Evolutionary conservation across 805 yeast genomes (phyloP).

Genomic region (Metschnikowia peoriensis): DNA sequence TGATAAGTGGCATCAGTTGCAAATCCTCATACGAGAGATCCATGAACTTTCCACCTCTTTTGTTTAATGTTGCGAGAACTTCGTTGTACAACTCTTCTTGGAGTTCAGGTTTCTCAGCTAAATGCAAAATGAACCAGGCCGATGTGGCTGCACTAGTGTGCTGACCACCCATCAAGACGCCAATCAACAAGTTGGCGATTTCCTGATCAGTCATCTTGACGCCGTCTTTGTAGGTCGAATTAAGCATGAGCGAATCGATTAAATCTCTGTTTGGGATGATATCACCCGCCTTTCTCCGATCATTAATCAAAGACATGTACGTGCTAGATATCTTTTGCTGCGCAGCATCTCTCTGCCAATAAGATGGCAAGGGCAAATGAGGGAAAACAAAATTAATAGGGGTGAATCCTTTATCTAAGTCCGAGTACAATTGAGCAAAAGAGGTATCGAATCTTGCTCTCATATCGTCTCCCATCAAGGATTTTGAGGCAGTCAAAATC

Average conservation of each 20-base stretch:
- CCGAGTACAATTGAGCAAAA: slow-evolving; percentile 83
- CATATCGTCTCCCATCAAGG: slow-evolving; percentile 88
- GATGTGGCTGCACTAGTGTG: slow-evolving; percentile 97
- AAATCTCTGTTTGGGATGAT: slow-evolving; percentile 78
- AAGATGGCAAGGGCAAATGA: slow-evolving; percentile 82
- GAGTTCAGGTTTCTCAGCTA: slow-evolving; percentile 82
- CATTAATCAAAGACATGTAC: slow-evolving; percentile 72
- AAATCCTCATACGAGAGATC: slow-evolving; percentile 80
- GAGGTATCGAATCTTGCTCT: slow-evolving; percentile 77
- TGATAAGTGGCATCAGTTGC: slow-evolving; percentile 76
- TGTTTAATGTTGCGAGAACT: slow-evolving; percentile 57
- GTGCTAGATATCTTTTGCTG: slow-evolving; percentile 77
- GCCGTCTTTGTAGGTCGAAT: slow-evolving; percentile 90
- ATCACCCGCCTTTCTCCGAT: slow-evolving; percentile 75
- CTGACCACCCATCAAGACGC: slow-evolving; percentile 98
- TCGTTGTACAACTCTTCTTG: slow-evolving; percentile 81
- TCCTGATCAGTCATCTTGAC: slow-evolving; percentile 91
- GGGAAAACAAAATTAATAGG: slow-evolving; percentile 96
- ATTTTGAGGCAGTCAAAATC: slow-evolving; percentile 91
- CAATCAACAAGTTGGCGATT: slow-evolving; percentile 89
- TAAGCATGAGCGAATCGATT: slow-evolving; percentile 81
- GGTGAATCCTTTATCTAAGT: slow-evolving; percentile 94
- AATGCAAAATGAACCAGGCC: slow-evolving; percentile 89
- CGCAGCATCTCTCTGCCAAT: slow-evolving; percentile 83
- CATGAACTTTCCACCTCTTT: slow-evolving; percentile 35